A percentile compares a stretch with the other conserved stretches of the same genome.
These are phyloP conservation scores for Ophiostoma perfectum DNA, from an alignment of 2,329 filamentous ascomycete species.

Conservation along the genomic window DNA sequence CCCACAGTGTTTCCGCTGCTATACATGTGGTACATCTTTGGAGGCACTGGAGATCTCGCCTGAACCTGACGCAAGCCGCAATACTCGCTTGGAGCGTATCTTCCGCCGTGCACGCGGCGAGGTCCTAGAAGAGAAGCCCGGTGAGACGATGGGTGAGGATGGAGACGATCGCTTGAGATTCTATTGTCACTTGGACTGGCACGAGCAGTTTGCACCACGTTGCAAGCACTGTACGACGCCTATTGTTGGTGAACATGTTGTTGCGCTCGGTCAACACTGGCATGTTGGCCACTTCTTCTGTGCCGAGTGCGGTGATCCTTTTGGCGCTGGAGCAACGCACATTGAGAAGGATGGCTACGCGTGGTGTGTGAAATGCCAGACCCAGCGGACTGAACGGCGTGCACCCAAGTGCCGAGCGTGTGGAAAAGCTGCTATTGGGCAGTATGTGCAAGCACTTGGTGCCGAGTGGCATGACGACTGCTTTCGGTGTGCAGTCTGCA, in stretches of 20 bases:
- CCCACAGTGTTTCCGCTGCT: conserved; percentile 86
- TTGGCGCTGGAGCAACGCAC: conserved; percentile 63
- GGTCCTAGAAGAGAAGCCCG: conserved; percentile 56
- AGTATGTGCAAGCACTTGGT: conserved; percentile 83
- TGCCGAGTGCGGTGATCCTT: conserved; percentile 95
- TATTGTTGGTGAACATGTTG: conserved; percentile 89
- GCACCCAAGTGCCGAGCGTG: conserved; percentile 86
- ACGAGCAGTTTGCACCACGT: conserved; percentile 84
- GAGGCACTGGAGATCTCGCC: conserved; percentile 96
- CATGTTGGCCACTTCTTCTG: conserved; percentile 99
- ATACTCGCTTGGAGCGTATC: conserved; percentile 69
- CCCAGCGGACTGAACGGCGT: conserved; percentile 80
- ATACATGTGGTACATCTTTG: conserved; percentile 77
- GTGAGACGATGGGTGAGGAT: conserved; percentile 62
- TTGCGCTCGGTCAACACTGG: conserved; percentile 92
- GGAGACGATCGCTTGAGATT: conserved; percentile 72
- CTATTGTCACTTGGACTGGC: conserved; percentile 98
- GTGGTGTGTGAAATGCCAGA: conserved; percentile 93
- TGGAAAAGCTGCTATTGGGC: conserved; percentile 75
- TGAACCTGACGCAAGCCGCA: conserved; percentile 69
- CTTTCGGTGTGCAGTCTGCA: conserved; percentile 69
- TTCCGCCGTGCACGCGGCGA: conserved; percentile 54
- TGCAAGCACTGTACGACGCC: conserved; percentile 96
- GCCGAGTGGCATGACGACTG: conserved; percentile 91
- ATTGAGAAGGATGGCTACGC: conserved; percentile 97